phyloP scores from a whole-genome alignment of 2,329 filamentous ascomycete species.

The Penicillium concentricum region DNA sequence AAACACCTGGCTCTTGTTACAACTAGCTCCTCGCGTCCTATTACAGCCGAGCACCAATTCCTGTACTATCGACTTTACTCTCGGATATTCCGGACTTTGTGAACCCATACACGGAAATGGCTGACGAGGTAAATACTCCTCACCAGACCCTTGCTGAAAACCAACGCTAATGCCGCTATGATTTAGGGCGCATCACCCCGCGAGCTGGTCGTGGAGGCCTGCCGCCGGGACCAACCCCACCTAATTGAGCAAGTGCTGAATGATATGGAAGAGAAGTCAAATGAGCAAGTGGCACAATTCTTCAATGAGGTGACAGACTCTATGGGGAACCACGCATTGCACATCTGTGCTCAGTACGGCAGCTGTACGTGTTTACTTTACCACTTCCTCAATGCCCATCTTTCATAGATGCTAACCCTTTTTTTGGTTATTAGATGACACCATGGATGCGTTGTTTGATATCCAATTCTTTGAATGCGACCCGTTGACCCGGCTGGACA shows the following conservation, averaged over 20 bases:
- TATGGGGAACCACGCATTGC: conserved; percentile 83
- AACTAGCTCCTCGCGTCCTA: not conserved
- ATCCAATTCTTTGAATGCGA: conserved; percentile 51
- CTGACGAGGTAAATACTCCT: conserved; percentile 41
- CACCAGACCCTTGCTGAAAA: not conserved
- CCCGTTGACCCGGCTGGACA: conserved; percentile 46
- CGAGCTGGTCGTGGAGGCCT: conserved; percentile 89
- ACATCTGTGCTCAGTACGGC: conserved; percentile 81
- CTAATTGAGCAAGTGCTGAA: conserved; percentile 74
- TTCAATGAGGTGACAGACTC: conserved; percentile 85
- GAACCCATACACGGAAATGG: conserved; percentile 31
- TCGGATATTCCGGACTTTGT: not conserved
- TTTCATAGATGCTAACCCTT: not conserved
- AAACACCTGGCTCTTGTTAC: not conserved
- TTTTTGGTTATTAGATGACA: conserved; percentile 39
- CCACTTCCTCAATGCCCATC: not conserved
- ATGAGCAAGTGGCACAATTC: conserved; percentile 67
- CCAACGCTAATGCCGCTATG: conserved; percentile 5
- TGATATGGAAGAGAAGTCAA: conserved; percentile 56
- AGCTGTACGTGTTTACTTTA: conserved; percentile 64
- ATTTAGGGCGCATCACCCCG: conserved; percentile 75
- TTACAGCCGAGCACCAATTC: not conserved
- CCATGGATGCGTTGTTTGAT: conserved; percentile 49
- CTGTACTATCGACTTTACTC: not conserved
- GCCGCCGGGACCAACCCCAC: conserved; percentile 86